Conservation (phyloP, 2,329 filamentous ascomycete genomes). For the Allantophomopsis cytisporea region DNA sequence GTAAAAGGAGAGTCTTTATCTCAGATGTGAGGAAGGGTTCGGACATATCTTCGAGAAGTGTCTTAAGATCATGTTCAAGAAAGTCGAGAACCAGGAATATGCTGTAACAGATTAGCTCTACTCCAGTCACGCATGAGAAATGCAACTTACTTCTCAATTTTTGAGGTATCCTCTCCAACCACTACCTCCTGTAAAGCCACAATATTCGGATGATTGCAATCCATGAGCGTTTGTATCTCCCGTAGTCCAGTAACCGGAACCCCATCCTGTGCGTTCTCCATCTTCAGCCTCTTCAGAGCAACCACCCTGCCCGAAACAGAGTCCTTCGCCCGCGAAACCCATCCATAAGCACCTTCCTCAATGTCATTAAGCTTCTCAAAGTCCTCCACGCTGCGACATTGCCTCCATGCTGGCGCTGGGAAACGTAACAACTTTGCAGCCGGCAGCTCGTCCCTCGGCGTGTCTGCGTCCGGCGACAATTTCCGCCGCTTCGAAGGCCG, state of each 20-base stretch:
- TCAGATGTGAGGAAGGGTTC: conserved; percentile 89
- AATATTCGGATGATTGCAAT: conserved; percentile 70
- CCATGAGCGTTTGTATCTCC: conserved; percentile 83
- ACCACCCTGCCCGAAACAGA: conserved; percentile 65
- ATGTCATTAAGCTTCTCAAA: conserved; percentile 94
- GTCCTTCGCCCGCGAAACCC: conserved; percentile 76
- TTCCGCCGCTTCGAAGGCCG: conserved; percentile 51
- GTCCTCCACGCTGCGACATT: conserved; percentile 65
- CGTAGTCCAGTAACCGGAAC: conserved; percentile 83
- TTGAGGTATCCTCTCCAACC: conserved; percentile 46
- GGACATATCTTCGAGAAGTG: conserved; percentile 83
- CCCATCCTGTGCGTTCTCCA: conserved; percentile 60
- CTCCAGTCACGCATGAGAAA: not conserved
- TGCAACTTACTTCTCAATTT: conserved; percentile 34
- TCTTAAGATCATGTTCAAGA: conserved; percentile 91
- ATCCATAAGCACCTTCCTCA: conserved; percentile 93
- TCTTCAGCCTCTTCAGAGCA: conserved; percentile 86
- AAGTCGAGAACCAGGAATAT: conserved; percentile 96
- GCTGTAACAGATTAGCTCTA: conserved; percentile 28
- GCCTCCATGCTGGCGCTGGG: conserved; percentile 51
- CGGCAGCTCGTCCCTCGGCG: conserved; percentile 17
- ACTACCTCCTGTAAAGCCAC: conserved; percentile 76
- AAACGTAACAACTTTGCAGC: conserved; percentile 57
- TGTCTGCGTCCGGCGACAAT: conserved; percentile 21
- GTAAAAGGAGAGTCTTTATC: conserved; percentile 76